Evolutionary conservation across 495 filamentous ascomycete species (phyloP).

Genomic region (Rhizodiscina lignyota): DNA sequence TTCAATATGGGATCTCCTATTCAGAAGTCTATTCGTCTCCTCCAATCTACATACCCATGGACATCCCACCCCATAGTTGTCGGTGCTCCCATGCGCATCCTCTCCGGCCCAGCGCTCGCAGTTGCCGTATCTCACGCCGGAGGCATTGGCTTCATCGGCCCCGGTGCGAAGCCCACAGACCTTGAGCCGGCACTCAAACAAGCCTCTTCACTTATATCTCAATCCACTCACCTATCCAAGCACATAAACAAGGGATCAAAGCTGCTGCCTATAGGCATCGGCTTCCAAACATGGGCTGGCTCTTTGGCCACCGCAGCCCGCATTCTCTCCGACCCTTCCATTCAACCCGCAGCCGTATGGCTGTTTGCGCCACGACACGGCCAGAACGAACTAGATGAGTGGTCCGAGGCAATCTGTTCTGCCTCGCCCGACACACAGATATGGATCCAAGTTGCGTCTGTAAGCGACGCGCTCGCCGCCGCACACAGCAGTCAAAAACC

Average conservation of each 20-base stretch:
- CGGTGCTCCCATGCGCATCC: constrained; percentile 56
- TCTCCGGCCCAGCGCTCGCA: constrained; percentile 42
- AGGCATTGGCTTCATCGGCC: constrained; percentile 26
- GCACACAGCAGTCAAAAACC: constrained; percentile 8
- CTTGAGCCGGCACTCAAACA: constrained; percentile 13
- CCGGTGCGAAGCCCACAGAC: constrained; percentile 17
- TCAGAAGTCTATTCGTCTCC: too few species aligned
- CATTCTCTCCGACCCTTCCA: constrained; percentile 25
- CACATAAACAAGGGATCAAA: too few species aligned
- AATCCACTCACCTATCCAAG: too few species aligned
- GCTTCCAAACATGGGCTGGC: constrained; percentile 43
- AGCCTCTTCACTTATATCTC: too few species aligned
- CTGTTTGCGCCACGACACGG: too few species aligned
- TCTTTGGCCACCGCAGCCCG: constrained; percentile 26
- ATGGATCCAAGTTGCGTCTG: constrained; percentile 52
- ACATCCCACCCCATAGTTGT: constrained; percentile 41
- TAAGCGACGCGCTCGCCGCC: constrained; percentile 35
- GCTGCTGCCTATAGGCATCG: constrained; percentile 42
- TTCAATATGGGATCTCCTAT: too few species aligned
- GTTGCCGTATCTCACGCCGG: constrained; percentile 42
- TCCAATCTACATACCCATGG: constrained; percentile 64
- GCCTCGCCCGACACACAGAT: constrained; percentile 32
- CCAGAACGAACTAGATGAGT: constrained; percentile 38
- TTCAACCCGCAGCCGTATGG: constrained; percentile 51
- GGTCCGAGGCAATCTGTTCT: constrained; percentile 33